Evolutionary conservation across 139 green algal species (phyloP).

Genomic region (Spirogloea muscicola): DNA sequence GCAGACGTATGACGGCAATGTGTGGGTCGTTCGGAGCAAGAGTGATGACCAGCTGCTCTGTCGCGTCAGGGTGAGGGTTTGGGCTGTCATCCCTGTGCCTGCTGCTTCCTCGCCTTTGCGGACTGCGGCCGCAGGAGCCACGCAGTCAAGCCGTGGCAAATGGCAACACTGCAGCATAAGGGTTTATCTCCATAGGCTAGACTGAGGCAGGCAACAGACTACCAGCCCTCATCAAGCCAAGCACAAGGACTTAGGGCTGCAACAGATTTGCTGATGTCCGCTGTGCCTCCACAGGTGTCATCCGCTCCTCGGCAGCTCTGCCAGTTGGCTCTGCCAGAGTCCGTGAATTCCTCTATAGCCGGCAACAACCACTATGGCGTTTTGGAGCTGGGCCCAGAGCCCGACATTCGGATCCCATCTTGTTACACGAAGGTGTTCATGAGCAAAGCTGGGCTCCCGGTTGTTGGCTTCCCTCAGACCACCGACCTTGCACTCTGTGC

Average conservation of each 20-base stretch:
- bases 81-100: too few species aligned
- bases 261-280: too few species aligned
- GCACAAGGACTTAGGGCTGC: not conserved
- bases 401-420: not conserved
- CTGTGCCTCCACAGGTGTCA: not conserved
- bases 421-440: not conserved
- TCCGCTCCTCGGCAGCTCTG: not conserved
- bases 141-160: too few species aligned
- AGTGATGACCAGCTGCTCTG: not conserved
- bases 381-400: not conserved
- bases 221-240: not conserved
- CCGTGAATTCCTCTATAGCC: not conserved
- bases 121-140: too few species aligned
- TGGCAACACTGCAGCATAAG: too few species aligned
- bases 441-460: not conserved
- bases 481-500: conserved; percentile 2
- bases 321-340: not conserved
- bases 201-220: not conserved
- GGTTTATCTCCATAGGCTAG: not conserved
- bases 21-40: conserved; percentile 3
- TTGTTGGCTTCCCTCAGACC: conserved; percentile 1
- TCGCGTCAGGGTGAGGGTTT: not conserved
- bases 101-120: too few species aligned
- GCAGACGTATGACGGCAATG: not conserved
- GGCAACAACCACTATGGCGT: not conserved